A percentile compares a stretch with the other conserved stretches of the same genome.
Evolutionary conservation across 2,329 filamentous ascomycete genomes (phyloP).

Genomic region (Dryadomyces quercus-mongolicae): DNA sequence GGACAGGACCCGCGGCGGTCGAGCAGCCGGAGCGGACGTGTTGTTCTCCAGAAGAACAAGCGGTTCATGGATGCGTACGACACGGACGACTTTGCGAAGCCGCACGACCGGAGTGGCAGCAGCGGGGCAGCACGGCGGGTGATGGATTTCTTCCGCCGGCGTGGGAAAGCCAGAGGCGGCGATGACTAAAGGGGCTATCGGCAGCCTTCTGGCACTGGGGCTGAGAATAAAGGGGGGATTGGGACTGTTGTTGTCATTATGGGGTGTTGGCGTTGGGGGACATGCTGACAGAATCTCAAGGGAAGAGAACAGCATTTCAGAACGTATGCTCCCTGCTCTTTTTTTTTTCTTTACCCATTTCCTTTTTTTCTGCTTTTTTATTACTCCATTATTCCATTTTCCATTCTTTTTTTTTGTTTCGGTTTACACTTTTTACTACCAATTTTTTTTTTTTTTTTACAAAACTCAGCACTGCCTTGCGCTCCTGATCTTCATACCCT

Average conservation of each 20-base stretch:
- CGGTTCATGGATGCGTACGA: slow-evolving; percentile 86
- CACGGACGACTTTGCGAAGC: slow-evolving; percentile 47
- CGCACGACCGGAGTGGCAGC: slow-evolving; percentile 61
- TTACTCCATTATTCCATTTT: not conserved
- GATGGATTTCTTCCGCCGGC: slow-evolving; percentile 94
- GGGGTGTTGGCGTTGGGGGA: not conserved
- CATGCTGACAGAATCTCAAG: not conserved
- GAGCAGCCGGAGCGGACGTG: slow-evolving; percentile 21
- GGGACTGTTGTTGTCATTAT: not conserved
- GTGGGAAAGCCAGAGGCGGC: slow-evolving; percentile 61
- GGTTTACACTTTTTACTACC: not conserved
- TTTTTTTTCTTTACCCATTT: not conserved
- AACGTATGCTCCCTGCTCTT: not conserved
- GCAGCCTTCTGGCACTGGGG: not conserved
- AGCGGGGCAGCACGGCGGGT: slow-evolving; percentile 81
- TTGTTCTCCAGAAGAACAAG: slow-evolving; percentile 72
- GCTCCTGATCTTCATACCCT: slow-evolving; percentile 1
- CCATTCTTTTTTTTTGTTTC: not conserved
- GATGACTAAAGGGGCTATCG: slow-evolving; percentile 30
- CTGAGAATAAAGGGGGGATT: not conserved
- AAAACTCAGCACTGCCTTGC: not conserved
- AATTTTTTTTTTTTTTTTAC: not conserved
- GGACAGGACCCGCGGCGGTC: slow-evolving; percentile 27
- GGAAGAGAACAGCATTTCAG: not conserved
- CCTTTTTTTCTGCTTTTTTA: not conserved